These are phyloP conservation scores for Fimicolochytrium jonesii DNA, from an alignment of 192 early-diverging fungal species.

Conservation along the genomic window DNA sequence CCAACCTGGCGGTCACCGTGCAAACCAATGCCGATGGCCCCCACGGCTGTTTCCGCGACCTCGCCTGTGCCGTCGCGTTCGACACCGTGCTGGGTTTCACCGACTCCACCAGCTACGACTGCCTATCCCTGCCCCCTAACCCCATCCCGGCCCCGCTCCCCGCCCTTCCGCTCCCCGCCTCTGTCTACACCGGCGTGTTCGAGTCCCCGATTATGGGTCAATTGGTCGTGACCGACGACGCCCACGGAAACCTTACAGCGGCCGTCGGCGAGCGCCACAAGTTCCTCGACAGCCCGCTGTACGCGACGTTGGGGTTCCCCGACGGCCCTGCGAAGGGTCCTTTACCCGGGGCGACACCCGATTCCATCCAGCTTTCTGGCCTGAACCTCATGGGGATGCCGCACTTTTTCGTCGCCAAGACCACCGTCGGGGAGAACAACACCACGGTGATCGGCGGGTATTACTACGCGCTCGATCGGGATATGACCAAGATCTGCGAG, in stretches of 20 bases:
- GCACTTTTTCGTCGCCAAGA: background rate
- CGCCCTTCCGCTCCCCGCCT: background rate
- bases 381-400: background rate
- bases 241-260: background rate
- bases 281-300: background rate
- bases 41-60: background rate
- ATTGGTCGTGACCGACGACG: background rate
- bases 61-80: background rate
- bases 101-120: background rate
- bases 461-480: background rate
- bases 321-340: no score
- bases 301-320: no score
- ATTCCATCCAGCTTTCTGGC: background rate
- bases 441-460: background rate
- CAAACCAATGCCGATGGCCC: background rate
- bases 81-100: background rate
- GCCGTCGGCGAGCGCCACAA: background rate
- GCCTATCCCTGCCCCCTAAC: background rate
- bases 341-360: background rate
- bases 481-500: background rate
- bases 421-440: background rate
- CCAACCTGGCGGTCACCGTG: background rate
- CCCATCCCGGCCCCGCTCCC: background rate
- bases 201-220: background rate
- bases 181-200: background rate